A percentile compares a stretch with the other conserved stretches of the same genome.
These are phyloP conservation scores for Vigna mungo DNA, from an alignment of 306 rosid genomes.

Conservation along the genomic window DNA sequence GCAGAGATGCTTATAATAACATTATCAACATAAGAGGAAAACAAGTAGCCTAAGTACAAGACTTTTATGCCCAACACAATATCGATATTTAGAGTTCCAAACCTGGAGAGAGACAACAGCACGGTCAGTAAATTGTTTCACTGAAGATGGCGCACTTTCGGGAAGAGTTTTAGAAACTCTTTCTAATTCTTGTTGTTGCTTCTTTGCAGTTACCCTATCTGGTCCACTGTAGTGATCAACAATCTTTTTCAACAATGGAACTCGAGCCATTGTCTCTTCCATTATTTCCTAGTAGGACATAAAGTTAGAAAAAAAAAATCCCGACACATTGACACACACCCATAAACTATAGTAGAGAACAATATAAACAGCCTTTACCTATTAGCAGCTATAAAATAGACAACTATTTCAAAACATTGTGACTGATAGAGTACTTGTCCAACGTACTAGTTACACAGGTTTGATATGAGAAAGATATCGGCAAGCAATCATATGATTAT, in stretches of 20 bases:
- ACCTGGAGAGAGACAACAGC: conserved; percentile 93
- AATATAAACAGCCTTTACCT: neutral
- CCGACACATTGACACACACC: neutral
- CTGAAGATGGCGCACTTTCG: conserved; percentile 70
- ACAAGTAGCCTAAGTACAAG: conserved; percentile 16
- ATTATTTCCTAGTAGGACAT: conserved; percentile 65
- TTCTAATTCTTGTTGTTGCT: conserved; percentile 79
- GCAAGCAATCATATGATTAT: conserved; percentile 37
- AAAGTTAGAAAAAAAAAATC: conserved; percentile 42
- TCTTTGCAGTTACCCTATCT: conserved; percentile 87
- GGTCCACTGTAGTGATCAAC: conserved; percentile 91
- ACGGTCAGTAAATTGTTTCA: conserved; percentile 78
- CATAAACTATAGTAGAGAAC: conserved; percentile 3
- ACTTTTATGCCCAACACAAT: conserved; percentile 23
- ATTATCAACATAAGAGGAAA: conserved; percentile 31
- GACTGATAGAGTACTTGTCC: conserved; percentile 2
- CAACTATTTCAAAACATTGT: conserved; percentile 19
- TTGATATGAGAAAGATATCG: conserved; percentile 12
- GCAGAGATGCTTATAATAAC: conserved; percentile 22
- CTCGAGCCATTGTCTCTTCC: conserved; percentile 79
- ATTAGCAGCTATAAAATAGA: conserved; percentile 2
- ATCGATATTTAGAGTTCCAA: conserved; percentile 42
- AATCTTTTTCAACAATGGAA: conserved; percentile 82
- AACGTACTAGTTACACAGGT: conserved; percentile 31
- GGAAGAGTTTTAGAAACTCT: conserved; percentile 90